These are phyloP conservation scores for Pythium sp. DNA, from an alignment of 352 stramenopile species.

Conservation along the genomic window DNA sequence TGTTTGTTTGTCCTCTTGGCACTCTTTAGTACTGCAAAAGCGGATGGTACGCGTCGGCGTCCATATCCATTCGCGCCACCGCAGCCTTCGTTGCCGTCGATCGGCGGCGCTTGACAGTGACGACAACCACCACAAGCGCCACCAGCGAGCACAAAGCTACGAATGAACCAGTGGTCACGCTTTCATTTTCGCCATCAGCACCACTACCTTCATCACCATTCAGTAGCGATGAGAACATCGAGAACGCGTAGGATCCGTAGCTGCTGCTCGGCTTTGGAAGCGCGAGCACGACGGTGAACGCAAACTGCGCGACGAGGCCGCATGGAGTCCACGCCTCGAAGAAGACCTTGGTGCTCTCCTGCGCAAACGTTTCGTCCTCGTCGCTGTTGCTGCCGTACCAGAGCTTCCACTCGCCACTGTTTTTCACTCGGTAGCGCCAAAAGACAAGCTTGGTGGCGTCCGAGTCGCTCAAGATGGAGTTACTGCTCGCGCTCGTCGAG, in stretches of 20 bases:
- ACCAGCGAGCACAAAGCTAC: neutral
- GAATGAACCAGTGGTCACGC: slow-evolving; percentile 5
- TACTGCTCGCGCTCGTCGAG: slow-evolving; percentile 23
- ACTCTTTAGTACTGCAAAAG: slow-evolving; percentile 33
- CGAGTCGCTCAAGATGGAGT: slow-evolving; percentile 1
- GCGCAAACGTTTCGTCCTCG: slow-evolving; percentile 26
- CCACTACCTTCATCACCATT: slow-evolving; percentile 14
- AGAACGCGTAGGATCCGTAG: neutral
- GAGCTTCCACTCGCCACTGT: slow-evolving; percentile 36
- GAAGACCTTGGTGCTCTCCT: slow-evolving; percentile 36
- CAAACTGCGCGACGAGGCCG: slow-evolving; percentile 31
- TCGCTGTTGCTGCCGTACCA: slow-evolving; percentile 24
- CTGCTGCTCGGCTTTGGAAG: slow-evolving; percentile 26
- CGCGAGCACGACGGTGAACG: slow-evolving; percentile 59
- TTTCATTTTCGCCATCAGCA: slow-evolving; percentile 20
- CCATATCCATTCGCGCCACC: slow-evolving; percentile 16
- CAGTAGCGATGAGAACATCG: slow-evolving; percentile 12
- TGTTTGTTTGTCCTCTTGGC: neutral
- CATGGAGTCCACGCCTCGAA: slow-evolving; percentile 63
- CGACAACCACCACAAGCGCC: slow-evolving; percentile 28
- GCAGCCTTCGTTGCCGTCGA: slow-evolving; percentile 12
- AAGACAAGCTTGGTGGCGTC: slow-evolving; percentile 42
- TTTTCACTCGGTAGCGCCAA: slow-evolving; percentile 59
- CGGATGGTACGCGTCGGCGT: slow-evolving; percentile 56
- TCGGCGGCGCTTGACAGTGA: slow-evolving; percentile 26